phyloP scores from a whole-genome alignment of 306 rosid genomes.

The Rosa chinensis region DNA sequence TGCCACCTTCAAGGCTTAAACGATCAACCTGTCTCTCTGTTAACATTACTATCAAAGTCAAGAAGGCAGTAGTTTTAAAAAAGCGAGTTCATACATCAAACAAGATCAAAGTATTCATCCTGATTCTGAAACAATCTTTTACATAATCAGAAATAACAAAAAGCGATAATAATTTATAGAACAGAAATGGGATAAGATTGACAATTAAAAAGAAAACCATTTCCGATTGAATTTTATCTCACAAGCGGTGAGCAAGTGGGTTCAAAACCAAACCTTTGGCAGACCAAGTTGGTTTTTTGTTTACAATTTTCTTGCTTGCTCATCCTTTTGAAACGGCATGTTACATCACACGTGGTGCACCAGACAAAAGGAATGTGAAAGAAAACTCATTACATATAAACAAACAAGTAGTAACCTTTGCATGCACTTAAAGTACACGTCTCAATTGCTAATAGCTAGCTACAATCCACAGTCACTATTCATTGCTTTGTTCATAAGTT shows the following conservation, averaged over 20 bases:
- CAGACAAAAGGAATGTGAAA: slow-evolving; percentile 79
- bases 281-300: slow-evolving; percentile 39
- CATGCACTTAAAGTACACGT: slow-evolving; percentile 36
- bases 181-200: not conserved
- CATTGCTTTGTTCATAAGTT: not conserved
- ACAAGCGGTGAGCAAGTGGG: slow-evolving; percentile 11
- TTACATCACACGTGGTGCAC: slow-evolving; percentile 68
- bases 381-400: slow-evolving; percentile 25
- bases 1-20: not conserved
- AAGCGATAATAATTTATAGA: not conserved
- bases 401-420: not conserved
- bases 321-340: slow-evolving; percentile 52
- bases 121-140: not conserved
- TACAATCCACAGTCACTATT: not conserved
- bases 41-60: not conserved
- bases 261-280: not conserved
- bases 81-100: not conserved
- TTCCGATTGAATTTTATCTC: not conserved
- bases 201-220: not conserved
- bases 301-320: slow-evolving; percentile 22
- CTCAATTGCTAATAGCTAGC: slow-evolving; percentile 10
- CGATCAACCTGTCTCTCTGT: not conserved
- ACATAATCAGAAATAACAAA: not conserved
- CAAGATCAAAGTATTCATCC: not conserved
- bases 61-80: not conserved